A percentile compares a stretch with the other conserved stretches of the same genome.
phyloP scores from a whole-genome alignment of 2,329 filamentous ascomycete species.

The Colletotrichum sp. region DNA sequence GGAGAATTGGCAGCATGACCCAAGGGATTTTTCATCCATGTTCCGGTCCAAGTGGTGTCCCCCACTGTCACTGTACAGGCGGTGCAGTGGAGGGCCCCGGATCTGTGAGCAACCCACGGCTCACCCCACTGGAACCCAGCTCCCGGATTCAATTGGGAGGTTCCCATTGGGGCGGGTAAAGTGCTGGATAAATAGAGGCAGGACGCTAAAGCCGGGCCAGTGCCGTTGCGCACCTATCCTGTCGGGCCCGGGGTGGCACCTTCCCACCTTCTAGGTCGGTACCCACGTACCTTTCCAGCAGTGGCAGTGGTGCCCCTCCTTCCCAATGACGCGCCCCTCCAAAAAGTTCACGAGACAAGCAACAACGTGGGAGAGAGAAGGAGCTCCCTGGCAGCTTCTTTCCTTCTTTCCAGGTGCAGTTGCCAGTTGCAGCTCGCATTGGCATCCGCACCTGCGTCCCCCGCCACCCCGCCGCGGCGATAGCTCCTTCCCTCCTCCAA shows the following conservation, averaged over 20 bases:
- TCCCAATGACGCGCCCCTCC: neutral
- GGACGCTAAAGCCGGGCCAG: slow-evolving; percentile 11
- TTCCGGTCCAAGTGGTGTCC: neutral
- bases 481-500: neutral
- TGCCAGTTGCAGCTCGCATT: neutral
- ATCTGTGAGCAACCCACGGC: neutral
- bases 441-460: neutral
- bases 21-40: neutral
- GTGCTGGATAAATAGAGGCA: slow-evolving; percentile 13
- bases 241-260: neutral
- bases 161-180: slow-evolving; percentile 20
- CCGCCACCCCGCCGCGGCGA: neutral
- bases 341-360: neutral
- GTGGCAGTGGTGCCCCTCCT: neutral
- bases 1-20: neutral
- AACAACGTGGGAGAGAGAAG: neutral
- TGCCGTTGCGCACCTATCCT: slow-evolving; percentile 19
- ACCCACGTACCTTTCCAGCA: neutral
- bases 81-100: neutral
- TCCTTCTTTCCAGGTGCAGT: neutral
- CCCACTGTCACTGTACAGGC: neutral
- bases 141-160: neutral
- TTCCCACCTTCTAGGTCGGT: neutral
- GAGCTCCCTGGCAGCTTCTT: neutral
- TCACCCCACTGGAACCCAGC: slow-evolving; percentile 4